Evolutionary conservation across 2,329 filamentous ascomycete species (phyloP).

Genomic region (Camptophora hylomeconis): DNA sequence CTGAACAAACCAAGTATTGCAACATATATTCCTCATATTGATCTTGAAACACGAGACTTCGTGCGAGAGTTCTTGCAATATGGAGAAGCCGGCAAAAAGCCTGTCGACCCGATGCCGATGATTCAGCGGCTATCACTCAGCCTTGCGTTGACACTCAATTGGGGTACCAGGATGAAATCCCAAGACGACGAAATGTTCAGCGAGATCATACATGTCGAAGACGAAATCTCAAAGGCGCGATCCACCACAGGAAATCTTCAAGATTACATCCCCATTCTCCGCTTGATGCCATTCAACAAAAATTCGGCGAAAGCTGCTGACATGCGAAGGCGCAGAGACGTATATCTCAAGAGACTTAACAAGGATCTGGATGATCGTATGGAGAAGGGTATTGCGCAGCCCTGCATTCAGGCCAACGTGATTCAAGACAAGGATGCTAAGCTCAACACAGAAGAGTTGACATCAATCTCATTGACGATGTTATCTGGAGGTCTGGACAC

Average conservation of each 20-base stretch:
- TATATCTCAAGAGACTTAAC: slow-evolving; percentile 46
- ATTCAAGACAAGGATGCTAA: slow-evolving; percentile 51
- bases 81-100: slow-evolving; percentile 39
- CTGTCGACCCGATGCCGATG: slow-evolving; percentile 54
- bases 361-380: slow-evolving; percentile 47
- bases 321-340: slow-evolving; percentile 47
- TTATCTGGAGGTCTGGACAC: slow-evolving; percentile 55
- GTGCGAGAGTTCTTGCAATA: slow-evolving; percentile 47
- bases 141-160: slow-evolving; percentile 52
- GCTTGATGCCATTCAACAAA: slow-evolving; percentile 48
- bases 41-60: slow-evolving; percentile 51
- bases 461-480: slow-evolving; percentile 55
- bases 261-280: slow-evolving; percentile 47
- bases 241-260: slow-evolving; percentile 49
- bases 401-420: slow-evolving; percentile 56
- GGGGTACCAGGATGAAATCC: slow-evolving; percentile 48
- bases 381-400: slow-evolving; percentile 45
- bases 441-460: slow-evolving; percentile 49
- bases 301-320: slow-evolving; percentile 46
- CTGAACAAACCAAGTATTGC: slow-evolving; percentile 52
- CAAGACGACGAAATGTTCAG: slow-evolving; percentile 48
- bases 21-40: slow-evolving; percentile 49
- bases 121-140: slow-evolving; percentile 52
- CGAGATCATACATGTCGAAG: slow-evolving; percentile 51
- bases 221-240: slow-evolving; percentile 46